Evolutionary conservation across 2,329 filamentous ascomycete genomes (phyloP).

Genomic region (Fusarium pseudonygamai): DNA sequence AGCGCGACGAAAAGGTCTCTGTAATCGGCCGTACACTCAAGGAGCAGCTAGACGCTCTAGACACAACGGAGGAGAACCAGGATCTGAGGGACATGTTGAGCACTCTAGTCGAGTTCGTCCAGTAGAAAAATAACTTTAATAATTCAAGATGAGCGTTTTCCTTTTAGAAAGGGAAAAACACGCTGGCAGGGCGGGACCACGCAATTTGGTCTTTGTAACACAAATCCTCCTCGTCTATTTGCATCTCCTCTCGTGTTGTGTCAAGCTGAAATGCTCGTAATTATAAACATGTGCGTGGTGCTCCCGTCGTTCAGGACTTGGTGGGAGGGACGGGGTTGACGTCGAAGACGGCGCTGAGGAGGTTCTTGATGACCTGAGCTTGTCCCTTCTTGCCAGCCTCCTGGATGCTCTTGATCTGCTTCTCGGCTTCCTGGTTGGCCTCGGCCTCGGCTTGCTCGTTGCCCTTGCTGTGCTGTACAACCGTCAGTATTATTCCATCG

Average conservation of each 20-base stretch:
- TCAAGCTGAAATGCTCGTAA: constrained; percentile 21
- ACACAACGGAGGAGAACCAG: constrained; percentile 68
- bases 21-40: constrained; percentile 74
- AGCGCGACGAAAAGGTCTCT: constrained; percentile 71
- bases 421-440: constrained; percentile 83
- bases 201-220: constrained; percentile 31
- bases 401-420: constrained; percentile 84
- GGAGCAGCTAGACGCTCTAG: constrained; percentile 63
- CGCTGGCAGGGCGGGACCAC: constrained; percentile 20
- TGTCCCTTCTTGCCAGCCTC: constrained; percentile 82
- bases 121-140: constrained; percentile 43
- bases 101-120: constrained; percentile 62
- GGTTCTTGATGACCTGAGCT: constrained; percentile 80
- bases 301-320: constrained; percentile 38
- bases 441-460: constrained; percentile 81
- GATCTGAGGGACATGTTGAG: constrained; percentile 65
- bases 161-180: constrained; percentile 5
- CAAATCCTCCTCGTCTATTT: constrained; percentile 25
- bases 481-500: constrained; percentile 5
- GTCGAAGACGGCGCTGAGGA: constrained; percentile 86
- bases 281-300: constrained; percentile 16
- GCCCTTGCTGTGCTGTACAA: constrained; percentile 82
- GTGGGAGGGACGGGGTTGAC: constrained; percentile 73
- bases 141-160: constrained; percentile 32
- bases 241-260: not conserved